Percentiles rank a stretch among this genome's conserved stretches.
phyloP scores from a whole-genome alignment of 1,284 basidiomycete genomes.

The Ceratobasidium sp. region DNA sequence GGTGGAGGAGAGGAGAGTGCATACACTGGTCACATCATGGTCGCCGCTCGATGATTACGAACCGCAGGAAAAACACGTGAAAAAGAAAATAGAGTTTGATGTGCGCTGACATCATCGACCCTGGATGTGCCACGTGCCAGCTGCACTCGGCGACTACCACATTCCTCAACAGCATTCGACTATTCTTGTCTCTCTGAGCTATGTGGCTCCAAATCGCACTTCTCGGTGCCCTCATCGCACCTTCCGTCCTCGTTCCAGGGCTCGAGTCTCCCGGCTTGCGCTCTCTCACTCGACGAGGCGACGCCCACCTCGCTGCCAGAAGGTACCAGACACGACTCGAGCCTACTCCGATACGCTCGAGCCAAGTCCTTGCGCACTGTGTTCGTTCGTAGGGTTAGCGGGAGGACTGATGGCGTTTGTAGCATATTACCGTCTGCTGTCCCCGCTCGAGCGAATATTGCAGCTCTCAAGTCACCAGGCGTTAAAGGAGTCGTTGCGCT shows the following conservation, averaged over 20 bases:
- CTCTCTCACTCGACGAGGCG: constrained; percentile 75
- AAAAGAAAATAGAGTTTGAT: background rate
- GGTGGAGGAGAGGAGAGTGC: constrained; percentile 6
- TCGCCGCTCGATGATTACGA: background rate
- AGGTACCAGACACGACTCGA: constrained; percentile 79
- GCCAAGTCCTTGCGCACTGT: background rate
- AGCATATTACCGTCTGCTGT: constrained; percentile 75
- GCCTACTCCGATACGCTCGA: constrained; percentile 80
- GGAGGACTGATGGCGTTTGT: background rate
- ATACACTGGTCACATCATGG: constrained; percentile 34
- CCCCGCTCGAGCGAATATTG: constrained; percentile 91
- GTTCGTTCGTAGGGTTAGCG: background rate
- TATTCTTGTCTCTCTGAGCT: background rate
- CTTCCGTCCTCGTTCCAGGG: constrained; percentile 13
- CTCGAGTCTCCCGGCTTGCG: constrained; percentile 75
- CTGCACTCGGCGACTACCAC: background rate
- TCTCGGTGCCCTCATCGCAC: constrained; percentile 26
- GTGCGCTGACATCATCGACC: constrained; percentile 10
- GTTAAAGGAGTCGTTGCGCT: constrained; percentile 92
- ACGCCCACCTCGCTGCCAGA: constrained; percentile 73
- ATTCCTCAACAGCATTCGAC: background rate
- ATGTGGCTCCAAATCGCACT: constrained; percentile 23
- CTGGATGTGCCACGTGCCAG: constrained; percentile 18
- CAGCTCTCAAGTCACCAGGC: constrained; percentile 92
- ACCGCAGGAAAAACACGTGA: background rate